Base-by-base conservation (phyloP, 2,329 filamentous ascomycete species). In the Dendryphion nanum region DNA sequence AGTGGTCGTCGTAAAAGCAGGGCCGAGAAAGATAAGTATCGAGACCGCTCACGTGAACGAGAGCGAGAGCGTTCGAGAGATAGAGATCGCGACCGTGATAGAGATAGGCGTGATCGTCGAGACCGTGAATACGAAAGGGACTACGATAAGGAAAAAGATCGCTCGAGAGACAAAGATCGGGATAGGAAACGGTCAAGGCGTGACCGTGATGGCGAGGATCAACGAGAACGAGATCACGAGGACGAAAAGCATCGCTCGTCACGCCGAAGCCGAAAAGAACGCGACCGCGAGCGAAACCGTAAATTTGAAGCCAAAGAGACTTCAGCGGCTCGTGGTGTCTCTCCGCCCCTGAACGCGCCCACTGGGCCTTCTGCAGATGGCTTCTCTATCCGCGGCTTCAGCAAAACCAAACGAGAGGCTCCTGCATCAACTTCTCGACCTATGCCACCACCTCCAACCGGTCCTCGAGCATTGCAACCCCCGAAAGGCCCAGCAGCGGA, bases 161-260 rank as follows among this genome's bases (percentile, higher is more conserved):
- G 58, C n/a, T 56, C 53, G 6, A 55, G 58, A 10, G 61, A 63
- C 12, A 64, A 63, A 36, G 61, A 64, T 35, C 51, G 51, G 33
- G 61, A 71, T 14, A 73, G 74, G 20, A 73, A 72, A 41, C 74
- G 75, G 21, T 71, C 71, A 3, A 73, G 72, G 18, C 76, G 75
- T 18, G 72, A 75, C 33, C 73, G 72, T 18, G 50, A 30, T 33
- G 67, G 57, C 41, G 56, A 57, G 18, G n/a, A n/a, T n/a, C n/a
- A n/a, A n/a, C 60, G 66, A 8, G 55, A 65, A 7, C 52, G 51
- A 18, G 60, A 63, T n/a, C 57, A 63, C 33, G 61, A 63, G n/a
- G 63, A 68, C 17, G 61, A 68, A 18, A 55, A 57, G 42, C 44
- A 67, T 43, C 63, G 73, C n/a, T 68, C 65, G 12, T 67, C 64